Percentiles rank a stretch among this genome's conserved stretches.
phyloP scores from a whole-genome alignment of 2,329 filamentous ascomycete genomes.

The Botrytis deweyae region DNA sequence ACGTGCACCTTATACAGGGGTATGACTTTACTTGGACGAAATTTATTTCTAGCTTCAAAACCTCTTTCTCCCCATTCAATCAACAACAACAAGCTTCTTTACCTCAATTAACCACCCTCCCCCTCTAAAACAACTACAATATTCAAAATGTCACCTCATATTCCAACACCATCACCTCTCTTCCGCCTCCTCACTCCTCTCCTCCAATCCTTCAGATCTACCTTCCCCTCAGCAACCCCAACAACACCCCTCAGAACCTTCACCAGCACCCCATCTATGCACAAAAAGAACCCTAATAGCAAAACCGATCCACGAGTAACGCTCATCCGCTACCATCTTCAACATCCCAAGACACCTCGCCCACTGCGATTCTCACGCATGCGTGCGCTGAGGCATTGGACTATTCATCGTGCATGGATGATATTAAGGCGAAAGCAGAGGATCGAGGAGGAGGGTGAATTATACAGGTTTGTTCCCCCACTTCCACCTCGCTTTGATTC shows the following conservation, averaged over 20 bases:
- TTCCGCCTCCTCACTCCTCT: constrained; percentile 34
- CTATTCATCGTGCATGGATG: constrained; percentile 94
- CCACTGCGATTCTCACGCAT: constrained; percentile 87
- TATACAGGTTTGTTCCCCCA: constrained; percentile 58
- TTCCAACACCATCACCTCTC: constrained; percentile 29
- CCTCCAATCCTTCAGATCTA: constrained; percentile 29
- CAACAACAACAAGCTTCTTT: constrained; percentile 1
- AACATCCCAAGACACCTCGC: constrained; percentile 65
- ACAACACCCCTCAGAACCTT: constrained; percentile 27
- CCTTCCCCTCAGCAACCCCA: constrained; percentile 15
- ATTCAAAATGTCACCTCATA: constrained; percentile 26
- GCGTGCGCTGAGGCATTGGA: constrained; percentile 92
- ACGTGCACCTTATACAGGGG: background rate
- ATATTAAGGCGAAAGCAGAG: constrained; percentile 72
- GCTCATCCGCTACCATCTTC: constrained; percentile 67
- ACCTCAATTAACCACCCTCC: background rate
- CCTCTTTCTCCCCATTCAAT: background rate
- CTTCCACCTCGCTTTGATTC: background rate
- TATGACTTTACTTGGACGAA: background rate
- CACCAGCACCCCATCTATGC: constrained; percentile 25
- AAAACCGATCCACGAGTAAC: constrained; percentile 42
- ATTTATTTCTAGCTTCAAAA: constrained; percentile 9
- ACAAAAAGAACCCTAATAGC: constrained; percentile 23
- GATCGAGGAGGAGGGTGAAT: constrained; percentile 62
- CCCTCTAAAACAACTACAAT: background rate